Percentiles rank a stretch among this genome's conserved stretches.
phyloP scores from a whole-genome alignment of 257 asterid genomes.

The Solanum bukasovii region DNA sequence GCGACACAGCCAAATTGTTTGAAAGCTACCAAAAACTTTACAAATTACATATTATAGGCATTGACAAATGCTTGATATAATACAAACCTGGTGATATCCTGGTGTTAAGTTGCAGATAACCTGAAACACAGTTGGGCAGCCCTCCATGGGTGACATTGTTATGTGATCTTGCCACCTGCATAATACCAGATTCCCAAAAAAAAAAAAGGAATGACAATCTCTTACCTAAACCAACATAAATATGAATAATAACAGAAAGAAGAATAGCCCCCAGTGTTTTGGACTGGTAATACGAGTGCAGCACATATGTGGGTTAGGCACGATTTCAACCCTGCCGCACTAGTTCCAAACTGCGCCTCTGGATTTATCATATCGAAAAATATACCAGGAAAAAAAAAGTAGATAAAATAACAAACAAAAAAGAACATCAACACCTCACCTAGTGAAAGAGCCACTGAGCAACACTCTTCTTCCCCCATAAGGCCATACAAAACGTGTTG shows the following conservation, averaged over 20 bases:
- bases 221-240: neutral
- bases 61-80: neutral
- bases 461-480: slow-evolving; percentile 60
- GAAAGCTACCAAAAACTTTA: neutral
- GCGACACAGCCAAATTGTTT: neutral
- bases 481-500: slow-evolving; percentile 67
- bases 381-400: neutral
- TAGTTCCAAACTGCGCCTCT: neutral
- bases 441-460: slow-evolving; percentile 59
- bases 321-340: neutral
- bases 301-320: neutral
- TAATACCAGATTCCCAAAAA: neutral
- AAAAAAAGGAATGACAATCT: neutral
- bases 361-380: neutral
- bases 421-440: slow-evolving; percentile 27
- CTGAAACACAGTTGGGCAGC: slow-evolving; percentile 68
- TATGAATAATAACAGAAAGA: neutral
- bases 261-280: neutral
- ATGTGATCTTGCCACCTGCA: slow-evolving; percentile 56
- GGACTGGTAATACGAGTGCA: neutral
- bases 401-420: neutral
- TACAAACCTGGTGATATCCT: slow-evolving; percentile 61
- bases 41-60: neutral
- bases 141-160: slow-evolving; percentile 63
- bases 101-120: slow-evolving; percentile 43